Evolutionary conservation across 306 rosid species (phyloP).

Genomic region (Albizia julibrissin): DNA sequence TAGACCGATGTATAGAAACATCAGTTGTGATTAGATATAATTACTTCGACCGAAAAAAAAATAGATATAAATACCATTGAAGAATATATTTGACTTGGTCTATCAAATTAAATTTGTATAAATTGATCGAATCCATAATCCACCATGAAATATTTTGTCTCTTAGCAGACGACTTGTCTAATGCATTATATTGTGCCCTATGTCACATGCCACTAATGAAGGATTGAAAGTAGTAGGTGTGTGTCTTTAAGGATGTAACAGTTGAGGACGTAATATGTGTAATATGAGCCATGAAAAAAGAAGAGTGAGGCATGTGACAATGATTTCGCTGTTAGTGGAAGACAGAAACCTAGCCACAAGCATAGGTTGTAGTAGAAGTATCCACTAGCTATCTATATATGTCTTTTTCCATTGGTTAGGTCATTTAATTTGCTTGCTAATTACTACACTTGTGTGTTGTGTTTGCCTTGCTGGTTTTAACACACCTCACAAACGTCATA

Average conservation of each 20-base stretch:
- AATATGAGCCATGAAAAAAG: conserved; percentile 30
- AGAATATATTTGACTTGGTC: not conserved
- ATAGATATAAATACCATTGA: too few species aligned
- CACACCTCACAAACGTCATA: conserved; percentile 35
- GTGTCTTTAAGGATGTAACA: not conserved
- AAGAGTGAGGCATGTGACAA: conserved; percentile 31
- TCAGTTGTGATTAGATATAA: not conserved
- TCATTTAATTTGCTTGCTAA: conserved; percentile 28
- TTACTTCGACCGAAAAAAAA: too few species aligned
- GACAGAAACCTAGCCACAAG: conserved; percentile 43
- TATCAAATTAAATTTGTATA: not conserved
- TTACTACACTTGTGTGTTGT: conserved; percentile 26
- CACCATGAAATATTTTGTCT: not conserved
- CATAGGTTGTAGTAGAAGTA: conserved; percentile 27
- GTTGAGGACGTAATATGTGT: conserved; percentile 15
- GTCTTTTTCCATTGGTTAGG: conserved; percentile 37
- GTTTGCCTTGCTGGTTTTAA: conserved; percentile 15
- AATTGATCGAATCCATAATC: not conserved
- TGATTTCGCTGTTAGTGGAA: conserved; percentile 36
- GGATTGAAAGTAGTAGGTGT: conserved; percentile 1
- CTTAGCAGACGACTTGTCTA: conserved; percentile 1
- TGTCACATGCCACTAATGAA: conserved; percentile 25
- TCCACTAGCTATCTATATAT: conserved; percentile 39
- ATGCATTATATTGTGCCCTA: conserved; percentile 4
- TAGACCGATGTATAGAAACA: not conserved